Conservation (phyloP, 352 stramenopile species). For the Phytophthora sp. region DNA sequence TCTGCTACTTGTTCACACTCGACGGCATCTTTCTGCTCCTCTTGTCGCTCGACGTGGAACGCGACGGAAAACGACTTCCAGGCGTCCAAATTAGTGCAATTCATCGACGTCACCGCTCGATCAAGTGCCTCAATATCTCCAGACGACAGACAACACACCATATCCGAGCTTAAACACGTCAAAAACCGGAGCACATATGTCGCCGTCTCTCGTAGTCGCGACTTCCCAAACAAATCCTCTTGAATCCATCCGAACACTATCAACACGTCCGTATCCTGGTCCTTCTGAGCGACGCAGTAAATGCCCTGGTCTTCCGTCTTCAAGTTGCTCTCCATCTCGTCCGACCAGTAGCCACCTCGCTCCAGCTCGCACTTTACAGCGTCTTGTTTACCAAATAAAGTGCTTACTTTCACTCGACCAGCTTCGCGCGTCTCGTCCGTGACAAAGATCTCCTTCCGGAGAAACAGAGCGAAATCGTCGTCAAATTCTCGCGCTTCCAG, state of each 20-base stretch:
- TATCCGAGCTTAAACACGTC: conserved; percentile 52
- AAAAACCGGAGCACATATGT: conserved; percentile 78
- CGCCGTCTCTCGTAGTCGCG: conserved; percentile 57
- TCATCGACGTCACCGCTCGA: conserved; percentile 23
- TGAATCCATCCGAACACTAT: conserved; percentile 72
- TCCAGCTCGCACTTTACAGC: conserved; percentile 53
- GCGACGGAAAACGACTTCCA: conserved; percentile 50
- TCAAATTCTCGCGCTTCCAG: conserved; percentile 65
- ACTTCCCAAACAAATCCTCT: conserved; percentile 47
- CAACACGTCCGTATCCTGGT: conserved; percentile 22
- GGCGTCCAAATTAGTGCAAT: conserved; percentile 37
- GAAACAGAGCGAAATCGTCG: conserved; percentile 63
- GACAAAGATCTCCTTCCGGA: conserved; percentile 59
- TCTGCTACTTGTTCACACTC: conserved; percentile 9
- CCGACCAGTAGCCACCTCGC: conserved; percentile 49
- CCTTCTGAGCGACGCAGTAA: conserved; percentile 44
- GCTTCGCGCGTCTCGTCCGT: conserved; percentile 4
- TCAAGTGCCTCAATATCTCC: conserved; percentile 45
- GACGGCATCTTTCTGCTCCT: conserved; percentile 59
- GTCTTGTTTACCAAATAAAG: conserved; percentile 68
- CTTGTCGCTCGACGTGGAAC: conserved; percentile 59
- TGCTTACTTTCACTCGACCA: conserved; percentile 41
- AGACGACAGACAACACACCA: conserved; percentile 57
- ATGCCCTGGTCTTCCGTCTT: conserved; percentile 56
- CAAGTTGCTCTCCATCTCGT: conserved; percentile 46